A percentile compares a stretch with the other conserved stretches of the same genome.
Conservation (phyloP, 2,329 filamentous ascomycete species). For the Karstenula rhodostoma region DNA sequence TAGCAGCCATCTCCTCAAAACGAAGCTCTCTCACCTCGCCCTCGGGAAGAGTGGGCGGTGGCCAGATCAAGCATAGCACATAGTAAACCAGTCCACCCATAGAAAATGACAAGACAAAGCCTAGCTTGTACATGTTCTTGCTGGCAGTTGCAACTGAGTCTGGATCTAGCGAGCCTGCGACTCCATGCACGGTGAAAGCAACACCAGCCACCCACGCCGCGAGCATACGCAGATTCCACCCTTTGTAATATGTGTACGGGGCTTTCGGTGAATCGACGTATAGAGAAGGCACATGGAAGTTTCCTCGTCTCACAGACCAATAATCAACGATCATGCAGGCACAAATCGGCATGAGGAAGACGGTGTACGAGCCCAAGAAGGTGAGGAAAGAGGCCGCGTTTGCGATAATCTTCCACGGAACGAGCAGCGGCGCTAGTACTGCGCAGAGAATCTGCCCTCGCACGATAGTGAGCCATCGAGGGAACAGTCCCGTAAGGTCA, state of each 20-base stretch:
- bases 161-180: conserved; percentile 26
- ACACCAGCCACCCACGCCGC: conserved; percentile 28
- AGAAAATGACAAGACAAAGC: conserved; percentile 22
- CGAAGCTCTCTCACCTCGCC: conserved; percentile 17
- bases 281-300: conserved; percentile 30
- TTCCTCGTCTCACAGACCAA: conserved; percentile 28
- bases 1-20: conserved; percentile 26
- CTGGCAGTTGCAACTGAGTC: conserved; percentile 22
- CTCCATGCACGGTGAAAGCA: conserved; percentile 29
- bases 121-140: conserved; percentile 32
- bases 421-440: background rate
- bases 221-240: conserved; percentile 32
- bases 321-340: conserved; percentile 32
- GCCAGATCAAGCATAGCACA: background rate
- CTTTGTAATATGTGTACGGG: conserved; percentile 30
- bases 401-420: conserved; percentile 9
- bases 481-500: conserved; percentile 1
- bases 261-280: conserved; percentile 21
- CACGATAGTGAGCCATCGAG: conserved; percentile 4
- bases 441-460: conserved; percentile 5
- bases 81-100: conserved; percentile 30
- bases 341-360: conserved; percentile 27
- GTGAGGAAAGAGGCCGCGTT: conserved; percentile 7
- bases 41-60: conserved; percentile 14
- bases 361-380: conserved; percentile 6